phyloP scores from a whole-genome alignment of 108 stramenopile species.

The Skeletonema grethae region DNA sequence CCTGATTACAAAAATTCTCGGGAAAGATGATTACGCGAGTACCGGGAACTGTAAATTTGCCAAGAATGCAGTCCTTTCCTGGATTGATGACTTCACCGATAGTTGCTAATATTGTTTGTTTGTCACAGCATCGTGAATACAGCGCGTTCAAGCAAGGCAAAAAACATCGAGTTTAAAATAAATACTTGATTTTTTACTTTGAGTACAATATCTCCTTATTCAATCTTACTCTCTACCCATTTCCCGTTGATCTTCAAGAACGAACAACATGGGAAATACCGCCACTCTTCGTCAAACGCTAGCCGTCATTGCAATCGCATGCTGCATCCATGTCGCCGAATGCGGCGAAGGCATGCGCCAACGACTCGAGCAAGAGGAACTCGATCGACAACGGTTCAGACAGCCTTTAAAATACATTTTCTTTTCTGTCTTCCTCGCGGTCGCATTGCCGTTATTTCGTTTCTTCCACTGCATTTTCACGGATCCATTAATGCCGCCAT shows the following conservation, averaged over 20 bases:
- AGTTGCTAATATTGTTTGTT: too few relatives aligned
- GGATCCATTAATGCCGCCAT: constrained; percentile 26
- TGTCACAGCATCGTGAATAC: too few relatives aligned
- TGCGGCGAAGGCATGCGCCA: neutral
- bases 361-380: neutral
- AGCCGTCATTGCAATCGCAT: neutral
- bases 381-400: constrained; percentile 5
- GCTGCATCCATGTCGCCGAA: neutral
- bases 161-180: too few relatives aligned
- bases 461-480: constrained; percentile 29
- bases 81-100: too few relatives aligned
- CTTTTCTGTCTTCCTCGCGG: constrained; percentile 15
- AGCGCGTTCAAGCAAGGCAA: too few relatives aligned
- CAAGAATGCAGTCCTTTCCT: too few relatives aligned
- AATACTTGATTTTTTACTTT: too few relatives aligned
- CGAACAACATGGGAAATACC: neutral
- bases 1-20: too few relatives aligned
- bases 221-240: too few relatives aligned
- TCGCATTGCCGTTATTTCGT: constrained; percentile 22
- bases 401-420: constrained; percentile 16
- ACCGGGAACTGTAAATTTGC: too few relatives aligned
- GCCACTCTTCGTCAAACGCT: neutral
- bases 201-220: too few relatives aligned
- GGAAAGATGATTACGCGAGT: too few relatives aligned
- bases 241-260: neutral